Evolutionary conservation across 768 basidiomycete species (phyloP).

Genomic region (Baorangia bicolor): DNA sequence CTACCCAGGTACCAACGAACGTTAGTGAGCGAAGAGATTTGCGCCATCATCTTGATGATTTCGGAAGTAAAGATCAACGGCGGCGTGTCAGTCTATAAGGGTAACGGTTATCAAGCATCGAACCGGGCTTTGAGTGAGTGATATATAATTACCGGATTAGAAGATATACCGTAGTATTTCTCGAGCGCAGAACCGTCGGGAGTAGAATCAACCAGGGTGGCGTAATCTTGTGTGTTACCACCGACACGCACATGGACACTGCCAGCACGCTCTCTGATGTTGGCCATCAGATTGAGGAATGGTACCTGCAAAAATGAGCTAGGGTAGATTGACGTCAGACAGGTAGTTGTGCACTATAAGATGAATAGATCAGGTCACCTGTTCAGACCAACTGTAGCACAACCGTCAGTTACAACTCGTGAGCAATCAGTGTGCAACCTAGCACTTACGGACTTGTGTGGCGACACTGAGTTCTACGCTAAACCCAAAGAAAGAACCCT

Average conservation of each 20-base stretch:
- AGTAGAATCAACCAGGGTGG: conserved; percentile 47
- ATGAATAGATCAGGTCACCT: conserved; percentile 5
- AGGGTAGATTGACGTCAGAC: background rate
- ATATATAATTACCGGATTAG: conserved; percentile 39
- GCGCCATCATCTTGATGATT: conserved; percentile 62
- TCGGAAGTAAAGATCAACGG: conserved; percentile 63
- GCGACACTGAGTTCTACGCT: conserved; percentile 76
- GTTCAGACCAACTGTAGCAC: conserved; percentile 16
- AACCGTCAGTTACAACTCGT: background rate
- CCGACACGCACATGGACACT: conserved; percentile 67
- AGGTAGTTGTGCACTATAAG: background rate
- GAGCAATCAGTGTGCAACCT: background rate
- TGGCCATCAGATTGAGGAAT: conserved; percentile 79
- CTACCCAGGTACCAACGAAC: conserved; percentile 66
- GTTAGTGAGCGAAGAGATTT: conserved; percentile 56
- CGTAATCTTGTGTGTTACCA: conserved; percentile 78
- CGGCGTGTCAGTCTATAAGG: background rate
- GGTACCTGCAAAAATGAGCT: conserved; percentile 55
- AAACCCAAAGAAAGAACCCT: conserved; percentile 70
- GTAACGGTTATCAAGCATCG: background rate
- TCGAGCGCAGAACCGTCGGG: conserved; percentile 47
- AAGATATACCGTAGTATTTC: conserved; percentile 40
- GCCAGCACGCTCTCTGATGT: conserved; percentile 65
- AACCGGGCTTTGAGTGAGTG: background rate
- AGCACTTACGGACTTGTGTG: conserved; percentile 36